These are phyloP conservation scores for Cordyceps cicadae DNA, from an alignment of 2,329 filamentous ascomycete genomes.

Conservation along the genomic window DNA sequence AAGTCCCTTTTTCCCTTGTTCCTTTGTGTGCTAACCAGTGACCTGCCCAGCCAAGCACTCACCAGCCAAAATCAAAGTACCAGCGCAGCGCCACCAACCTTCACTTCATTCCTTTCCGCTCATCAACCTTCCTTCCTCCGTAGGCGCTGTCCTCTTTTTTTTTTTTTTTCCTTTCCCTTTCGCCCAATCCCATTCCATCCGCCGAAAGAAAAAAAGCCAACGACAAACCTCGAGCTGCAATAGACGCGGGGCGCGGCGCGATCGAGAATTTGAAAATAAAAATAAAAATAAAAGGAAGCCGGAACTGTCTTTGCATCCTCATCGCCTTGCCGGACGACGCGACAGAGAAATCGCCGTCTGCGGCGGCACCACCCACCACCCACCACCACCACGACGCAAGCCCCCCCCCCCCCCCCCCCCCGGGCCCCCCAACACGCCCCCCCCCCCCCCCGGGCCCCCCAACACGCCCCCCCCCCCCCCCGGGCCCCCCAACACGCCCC, in stretches of 20 bases:
- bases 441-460: too few relatives aligned
- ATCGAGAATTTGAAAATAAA: constrained; percentile 3
- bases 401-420: background rate
- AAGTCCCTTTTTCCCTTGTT: background rate
- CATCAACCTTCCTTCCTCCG: background rate
- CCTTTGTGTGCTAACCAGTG: background rate
- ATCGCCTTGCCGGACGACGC: background rate
- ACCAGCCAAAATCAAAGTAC: background rate
- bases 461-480: too few relatives aligned
- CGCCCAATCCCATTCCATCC: background rate
- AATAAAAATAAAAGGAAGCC: background rate
- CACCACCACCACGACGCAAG: background rate
- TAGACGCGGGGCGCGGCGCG: background rate
- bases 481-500: too few relatives aligned
- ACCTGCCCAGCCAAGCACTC: background rate
- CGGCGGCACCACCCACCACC: background rate
- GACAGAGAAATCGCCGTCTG: background rate
- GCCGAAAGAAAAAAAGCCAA: background rate
- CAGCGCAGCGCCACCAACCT: background rate
- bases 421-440: too few relatives aligned
- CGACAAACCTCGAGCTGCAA: background rate
- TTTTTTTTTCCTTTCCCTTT: background rate
- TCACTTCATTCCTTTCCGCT: background rate
- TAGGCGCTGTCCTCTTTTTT: background rate
- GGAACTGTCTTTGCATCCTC: too few relatives aligned